phyloP scores from a whole-genome alignment of 345 rosid species.

The Gossypium turneri region DNA sequence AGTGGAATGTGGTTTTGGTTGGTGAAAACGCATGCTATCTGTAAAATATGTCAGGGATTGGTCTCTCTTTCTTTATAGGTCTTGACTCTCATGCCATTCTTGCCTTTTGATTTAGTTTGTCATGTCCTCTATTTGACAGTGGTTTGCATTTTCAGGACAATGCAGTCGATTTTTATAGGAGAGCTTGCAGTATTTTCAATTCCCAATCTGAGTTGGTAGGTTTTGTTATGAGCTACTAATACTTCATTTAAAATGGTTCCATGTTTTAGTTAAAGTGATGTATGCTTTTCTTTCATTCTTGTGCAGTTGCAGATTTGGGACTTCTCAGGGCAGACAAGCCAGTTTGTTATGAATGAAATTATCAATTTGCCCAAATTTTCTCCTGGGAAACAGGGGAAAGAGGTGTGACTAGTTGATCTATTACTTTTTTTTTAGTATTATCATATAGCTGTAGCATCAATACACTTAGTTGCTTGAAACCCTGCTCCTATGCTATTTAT shows the following conservation, averaged over 20 bases:
- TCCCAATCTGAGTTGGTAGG: constrained; percentile 45
- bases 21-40: constrained; percentile 14
- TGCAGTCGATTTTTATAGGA: constrained; percentile 34
- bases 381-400: constrained; percentile 36
- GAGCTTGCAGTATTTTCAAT: constrained; percentile 52
- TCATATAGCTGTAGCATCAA: not conserved
- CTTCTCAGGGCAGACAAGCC: constrained; percentile 53
- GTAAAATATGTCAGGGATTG: constrained; percentile 1
- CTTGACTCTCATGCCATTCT: constrained; percentile 8
- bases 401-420: constrained; percentile 35
- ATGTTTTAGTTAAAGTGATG: not conserved
- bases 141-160: constrained; percentile 46
- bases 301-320: constrained; percentile 64
- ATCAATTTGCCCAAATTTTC: constrained; percentile 23
- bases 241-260: not conserved
- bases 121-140: constrained; percentile 1
- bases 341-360: constrained; percentile 34
- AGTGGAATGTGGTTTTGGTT: constrained; percentile 18
- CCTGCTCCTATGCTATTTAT: not conserved
- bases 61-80: constrained; percentile 6
- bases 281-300: constrained; percentile 13
- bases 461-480: not conserved
- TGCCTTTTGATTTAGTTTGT: constrained; percentile 1
- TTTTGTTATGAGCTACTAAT: constrained; percentile 13
- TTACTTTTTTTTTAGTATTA: not conserved